Conservation (phyloP, 495 filamentous ascomycete genomes). For the Hapsidospora chrysogenum region DNA sequence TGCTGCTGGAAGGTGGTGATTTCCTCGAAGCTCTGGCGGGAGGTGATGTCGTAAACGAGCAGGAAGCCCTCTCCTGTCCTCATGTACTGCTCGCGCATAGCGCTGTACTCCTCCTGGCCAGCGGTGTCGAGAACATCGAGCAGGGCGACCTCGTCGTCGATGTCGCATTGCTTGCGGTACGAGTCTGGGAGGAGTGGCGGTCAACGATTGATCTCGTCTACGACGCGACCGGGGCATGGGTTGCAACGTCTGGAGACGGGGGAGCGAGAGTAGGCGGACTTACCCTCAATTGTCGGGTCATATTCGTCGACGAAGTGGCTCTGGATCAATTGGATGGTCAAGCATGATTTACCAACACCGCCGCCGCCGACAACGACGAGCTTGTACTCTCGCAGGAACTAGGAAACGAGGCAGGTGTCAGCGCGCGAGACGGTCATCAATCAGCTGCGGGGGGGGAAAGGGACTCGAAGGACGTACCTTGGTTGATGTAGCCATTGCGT, state of each 20-base stretch:
- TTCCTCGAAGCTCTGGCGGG: conserved; percentile 92
- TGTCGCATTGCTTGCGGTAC: conserved; percentile 98
- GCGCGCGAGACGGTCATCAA: too few species aligned
- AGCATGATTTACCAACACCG: conserved; percentile 96
- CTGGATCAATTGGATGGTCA: conserved; percentile 98
- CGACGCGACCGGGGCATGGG: not conserved
- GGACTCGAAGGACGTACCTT: not conserved
- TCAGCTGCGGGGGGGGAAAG: not conserved
- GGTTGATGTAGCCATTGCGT: conserved; percentile 3
- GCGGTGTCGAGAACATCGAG: conserved; percentile 97
- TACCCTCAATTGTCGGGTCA: conserved; percentile 98
- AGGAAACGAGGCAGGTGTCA: not conserved
- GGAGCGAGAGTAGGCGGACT: conserved; percentile 10
- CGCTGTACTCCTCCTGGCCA: conserved; percentile 97
- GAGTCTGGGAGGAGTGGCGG: conserved; percentile 60
- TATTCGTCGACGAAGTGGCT: conserved; percentile 99
- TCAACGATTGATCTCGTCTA: not conserved
- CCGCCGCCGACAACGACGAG: conserved; percentile 94
- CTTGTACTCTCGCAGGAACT: conserved; percentile 99
- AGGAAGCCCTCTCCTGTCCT: conserved; percentile 96
- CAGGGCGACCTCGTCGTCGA: conserved; percentile 93
- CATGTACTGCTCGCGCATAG: conserved; percentile 99
- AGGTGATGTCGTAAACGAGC: conserved; percentile 95
- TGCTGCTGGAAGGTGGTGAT: conserved; percentile 98
- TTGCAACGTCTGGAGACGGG: not conserved